These are phyloP conservation scores for Ophiostoma perfectum DNA, from an alignment of 2,329 filamentous ascomycete species.

Conservation along the genomic window DNA sequence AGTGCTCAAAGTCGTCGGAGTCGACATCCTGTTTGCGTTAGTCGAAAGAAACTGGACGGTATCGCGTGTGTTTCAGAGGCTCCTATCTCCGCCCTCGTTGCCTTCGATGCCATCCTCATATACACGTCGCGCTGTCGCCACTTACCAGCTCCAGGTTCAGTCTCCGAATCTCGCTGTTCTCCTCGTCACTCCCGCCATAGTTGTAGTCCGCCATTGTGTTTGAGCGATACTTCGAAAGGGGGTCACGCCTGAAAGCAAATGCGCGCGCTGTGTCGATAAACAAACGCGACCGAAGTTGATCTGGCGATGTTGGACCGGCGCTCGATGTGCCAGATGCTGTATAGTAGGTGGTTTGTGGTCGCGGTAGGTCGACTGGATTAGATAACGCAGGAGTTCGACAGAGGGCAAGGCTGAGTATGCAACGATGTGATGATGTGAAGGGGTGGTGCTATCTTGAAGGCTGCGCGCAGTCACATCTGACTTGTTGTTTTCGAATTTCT, in stretches of 20 bases:
- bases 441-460: background rate
- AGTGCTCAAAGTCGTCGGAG: conserved; percentile 85
- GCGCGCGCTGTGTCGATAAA: background rate
- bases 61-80: background rate
- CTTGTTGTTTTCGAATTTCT: conserved; percentile 5
- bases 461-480: background rate
- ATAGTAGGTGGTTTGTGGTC: background rate
- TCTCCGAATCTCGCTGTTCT: conserved; percentile 75
- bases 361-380: background rate
- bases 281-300: background rate
- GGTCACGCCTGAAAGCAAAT: background rate
- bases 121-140: conserved; percentile 25
- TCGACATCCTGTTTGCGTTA: conserved; percentile 52
- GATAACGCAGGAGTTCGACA: background rate
- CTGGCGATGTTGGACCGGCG: background rate
- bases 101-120: background rate
- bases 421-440: background rate
- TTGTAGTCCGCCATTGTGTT: conserved; percentile 61
- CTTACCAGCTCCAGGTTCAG: conserved; percentile 72
- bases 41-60: too few relatives aligned
- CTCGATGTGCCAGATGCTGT: background rate
- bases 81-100: background rate
- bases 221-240: background rate
- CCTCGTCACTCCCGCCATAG: conserved; percentile 70
- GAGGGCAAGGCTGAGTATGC: background rate